Evolutionary conservation across 2,329 filamentous ascomycete species (phyloP), one percentile per base, ranked within the genome.

Genomic region (Sporothrix pseudoabietina): DNA sequence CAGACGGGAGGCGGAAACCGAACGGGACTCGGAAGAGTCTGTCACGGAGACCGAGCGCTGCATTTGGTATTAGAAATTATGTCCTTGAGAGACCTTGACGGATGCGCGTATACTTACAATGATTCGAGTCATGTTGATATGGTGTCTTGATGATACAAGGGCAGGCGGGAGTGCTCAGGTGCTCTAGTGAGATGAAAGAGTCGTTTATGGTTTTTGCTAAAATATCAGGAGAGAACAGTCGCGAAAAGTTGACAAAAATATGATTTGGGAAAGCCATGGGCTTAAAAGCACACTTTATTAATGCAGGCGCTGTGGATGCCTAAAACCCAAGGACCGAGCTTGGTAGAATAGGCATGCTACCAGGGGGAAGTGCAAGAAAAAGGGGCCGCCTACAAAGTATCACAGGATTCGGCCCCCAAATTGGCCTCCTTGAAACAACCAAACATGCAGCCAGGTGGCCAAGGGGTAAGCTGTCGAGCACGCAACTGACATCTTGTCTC

Each of bases 371-470:
- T 19, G 47, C 14, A n/a, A 19, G 47, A 52, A 52, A 19, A 19
- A 52, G 47, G 44, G 44, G 44, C 44, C 22, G 55, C 49, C 55
- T 59, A 32, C 8, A 59, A 16, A 12, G 12, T 12, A 63, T 39
- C 61, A 66, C 16, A 47, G 16, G 14, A 35, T 39, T 39, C 8
- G 57, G 57, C 57, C 57, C 57, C 57, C 57, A 61, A 61, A 61
- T 22, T 39, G 19, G 35, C 57, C 57, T 61, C 57, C n/a, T 61
- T 61, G 32, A 61, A 61, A 39, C 57, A 49, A 49, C 44, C 44
- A 49, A 49, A 49, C 44, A 49, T 49, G 44, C 44, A 19, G 44
- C 44, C 44, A 49, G 12, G 44, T 12, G 9, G 44, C 44, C 44
- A 19, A 49, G 44, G 44, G 44, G 44, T 49, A 49, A 49, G 44